A percentile compares a stretch with the other conserved stretches of the same genome.
Evolutionary conservation across 2,329 filamentous ascomycete genomes (phyloP).

Genomic region (Xylaria sp.): DNA sequence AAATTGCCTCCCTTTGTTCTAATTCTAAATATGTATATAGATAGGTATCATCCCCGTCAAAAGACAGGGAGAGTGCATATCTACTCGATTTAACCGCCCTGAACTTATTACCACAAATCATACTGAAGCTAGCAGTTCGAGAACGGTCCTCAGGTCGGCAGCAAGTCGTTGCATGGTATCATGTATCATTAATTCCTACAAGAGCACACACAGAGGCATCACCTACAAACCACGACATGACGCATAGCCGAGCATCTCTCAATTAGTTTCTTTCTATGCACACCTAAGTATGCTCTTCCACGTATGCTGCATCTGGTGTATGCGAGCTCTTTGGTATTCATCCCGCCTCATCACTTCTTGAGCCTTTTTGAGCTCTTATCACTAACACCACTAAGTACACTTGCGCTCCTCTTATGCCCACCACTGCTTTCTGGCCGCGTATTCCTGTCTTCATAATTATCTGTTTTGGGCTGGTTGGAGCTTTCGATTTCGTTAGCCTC

Average conservation of each 20-base stretch:
- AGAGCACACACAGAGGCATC: not conserved
- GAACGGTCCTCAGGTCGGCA: not conserved
- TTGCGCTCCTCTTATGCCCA: constrained; percentile 81
- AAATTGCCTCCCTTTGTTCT: not conserved
- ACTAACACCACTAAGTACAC: constrained; percentile 76
- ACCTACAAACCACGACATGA: not conserved
- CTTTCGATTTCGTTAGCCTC: not conserved
- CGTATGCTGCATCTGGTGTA: not conserved
- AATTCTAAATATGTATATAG: no score
- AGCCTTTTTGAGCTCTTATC: constrained; percentile 69
- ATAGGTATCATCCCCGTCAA: no score
- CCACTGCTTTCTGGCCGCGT: constrained; percentile 53
- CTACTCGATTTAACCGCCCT: not conserved
- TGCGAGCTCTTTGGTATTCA: not conserved
- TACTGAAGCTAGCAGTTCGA: not conserved
- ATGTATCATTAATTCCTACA: constrained; percentile 4
- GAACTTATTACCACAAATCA: not conserved
- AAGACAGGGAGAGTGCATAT: no score
- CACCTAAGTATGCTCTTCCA: not conserved
- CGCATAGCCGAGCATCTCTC: not conserved
- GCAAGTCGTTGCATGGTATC: constrained; percentile 16
- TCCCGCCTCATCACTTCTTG: constrained; percentile 54
- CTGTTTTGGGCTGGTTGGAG: not conserved
- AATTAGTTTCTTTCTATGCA: not conserved
- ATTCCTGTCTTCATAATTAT: constrained; percentile 44